phyloP scores from a whole-genome alignment of 345 rosid species.

The Dovyalis caffra region DNA sequence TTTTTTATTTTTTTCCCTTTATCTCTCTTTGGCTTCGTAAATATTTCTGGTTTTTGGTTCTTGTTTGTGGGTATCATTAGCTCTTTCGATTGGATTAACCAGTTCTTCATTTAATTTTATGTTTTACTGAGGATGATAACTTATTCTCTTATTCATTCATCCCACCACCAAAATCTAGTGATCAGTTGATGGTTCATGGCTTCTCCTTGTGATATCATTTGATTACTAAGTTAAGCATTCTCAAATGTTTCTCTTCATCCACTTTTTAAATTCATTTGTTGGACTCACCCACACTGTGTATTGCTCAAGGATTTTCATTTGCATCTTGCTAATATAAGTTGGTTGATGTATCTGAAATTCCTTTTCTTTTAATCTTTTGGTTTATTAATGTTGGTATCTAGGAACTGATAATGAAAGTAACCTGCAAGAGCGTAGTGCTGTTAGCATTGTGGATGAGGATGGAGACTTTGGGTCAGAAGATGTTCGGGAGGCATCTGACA shows the following conservation, averaged over 20 bases:
- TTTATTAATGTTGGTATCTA: conserved; percentile 23
- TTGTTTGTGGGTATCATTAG: no score
- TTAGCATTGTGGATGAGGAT: conserved; percentile 14
- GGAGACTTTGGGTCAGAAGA: conserved; percentile 42
- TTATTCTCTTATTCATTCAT: no score
- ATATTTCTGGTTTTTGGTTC: no score
- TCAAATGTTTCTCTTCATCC: not conserved
- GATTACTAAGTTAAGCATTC: no score
- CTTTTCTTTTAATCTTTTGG: not conserved
- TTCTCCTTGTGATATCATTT: no score
- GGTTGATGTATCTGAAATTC: not conserved
- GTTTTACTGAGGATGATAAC: no score
- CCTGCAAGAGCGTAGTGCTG: conserved; percentile 18
- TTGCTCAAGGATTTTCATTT: not conserved
- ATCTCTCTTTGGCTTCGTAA: no score
- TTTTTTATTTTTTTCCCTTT: no score
- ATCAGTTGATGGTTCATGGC: no score
- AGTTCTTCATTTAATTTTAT: no score
- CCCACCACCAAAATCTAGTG: no score
- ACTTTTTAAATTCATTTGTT: not conserved
- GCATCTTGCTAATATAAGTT: not conserved
- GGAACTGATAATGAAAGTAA: conserved; percentile 34
- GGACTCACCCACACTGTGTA: not conserved
- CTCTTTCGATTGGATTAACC: no score
- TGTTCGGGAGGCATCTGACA: conserved; percentile 36